Conservation (phyloP, 371 early-diverging fungal species). For the Syncephalastrum monosporum region DNA sequence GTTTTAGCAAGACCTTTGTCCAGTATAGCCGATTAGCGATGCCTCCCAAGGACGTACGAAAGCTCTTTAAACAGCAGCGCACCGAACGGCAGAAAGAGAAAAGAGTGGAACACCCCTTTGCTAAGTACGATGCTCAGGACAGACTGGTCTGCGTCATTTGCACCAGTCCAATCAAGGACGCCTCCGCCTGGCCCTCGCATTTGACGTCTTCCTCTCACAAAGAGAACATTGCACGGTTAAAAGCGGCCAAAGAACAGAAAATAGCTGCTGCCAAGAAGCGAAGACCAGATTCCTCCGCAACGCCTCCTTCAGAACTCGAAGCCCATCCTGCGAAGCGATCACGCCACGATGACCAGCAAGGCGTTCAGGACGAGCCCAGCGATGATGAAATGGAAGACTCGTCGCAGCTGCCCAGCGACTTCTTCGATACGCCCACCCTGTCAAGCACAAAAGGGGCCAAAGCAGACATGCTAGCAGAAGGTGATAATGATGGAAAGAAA, state of each 20-base stretch:
- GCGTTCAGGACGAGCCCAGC: conserved; percentile 17
- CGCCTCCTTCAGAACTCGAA: background rate
- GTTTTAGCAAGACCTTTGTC: too few species aligned
- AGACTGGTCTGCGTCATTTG: conserved; percentile 40
- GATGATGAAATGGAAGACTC: conserved; percentile 20
- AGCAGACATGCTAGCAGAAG: conserved; percentile 11
- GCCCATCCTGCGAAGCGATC: conserved; percentile 9
- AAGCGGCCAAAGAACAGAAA: conserved; percentile 31
- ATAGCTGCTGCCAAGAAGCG: conserved; percentile 6
- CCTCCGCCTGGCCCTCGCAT: conserved; percentile 41
- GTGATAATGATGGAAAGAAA: background rate
- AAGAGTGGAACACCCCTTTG: conserved; percentile 42
- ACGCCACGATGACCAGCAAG: conserved; percentile 15
- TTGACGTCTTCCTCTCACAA: conserved; percentile 32
- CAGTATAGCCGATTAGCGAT: too few species aligned
- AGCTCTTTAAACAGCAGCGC: conserved; percentile 42
- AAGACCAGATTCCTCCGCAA: background rate
- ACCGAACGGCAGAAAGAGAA: conserved; percentile 31
- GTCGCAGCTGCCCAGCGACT: conserved; percentile 20
- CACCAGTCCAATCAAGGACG: conserved; percentile 26
- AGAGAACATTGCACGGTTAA: conserved; percentile 39
- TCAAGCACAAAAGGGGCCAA: conserved; percentile 2
- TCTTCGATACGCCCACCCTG: conserved; percentile 19
- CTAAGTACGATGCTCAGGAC: conserved; percentile 42
- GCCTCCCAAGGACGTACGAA: conserved; percentile 41